Base-by-base conservation (phyloP, 495 filamentous ascomycete species). In the Jackrogersella minutella region DNA sequence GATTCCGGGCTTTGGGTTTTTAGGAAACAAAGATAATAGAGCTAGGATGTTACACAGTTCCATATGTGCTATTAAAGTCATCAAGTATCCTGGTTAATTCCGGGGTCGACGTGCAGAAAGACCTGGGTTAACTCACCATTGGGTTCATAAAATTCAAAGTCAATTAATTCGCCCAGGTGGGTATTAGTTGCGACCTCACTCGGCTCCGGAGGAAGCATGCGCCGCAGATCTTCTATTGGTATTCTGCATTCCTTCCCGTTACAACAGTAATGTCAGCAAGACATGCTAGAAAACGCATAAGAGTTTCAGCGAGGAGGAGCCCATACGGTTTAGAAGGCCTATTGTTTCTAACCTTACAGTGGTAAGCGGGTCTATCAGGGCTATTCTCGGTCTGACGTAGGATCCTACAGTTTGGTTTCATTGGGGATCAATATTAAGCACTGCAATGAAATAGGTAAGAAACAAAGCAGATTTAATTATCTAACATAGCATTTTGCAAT, bases 381-480 rank as follows among this genome's bases (percentile, higher is more conserved):
- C 57, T 56, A 67, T 57, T 61, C 51, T 61, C 19, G 51, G 43
- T 56, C 51, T 43, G 41, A 54, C 49, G 55, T 31, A 64, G 56
- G 51, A 62, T 61, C 43, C n/a, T 56, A 33, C 26, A 44, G 34
- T n/a, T 55, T 26, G 3, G 50, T 60, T 60, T 58, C 49, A 66
- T 44, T 49, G 34, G 40, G 37, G 19, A 34, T 39, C 40, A 43
- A 51, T 60, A 56, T 55, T 55, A 61, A 59, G 54, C 16, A 16
- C n/a, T 22, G 40, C 9, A 28, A 59, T 36, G 49, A 58, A 59
- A 58, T 66, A n/a, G n/a, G n/a, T n/a, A 54, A 49, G 57, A 49
- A 61, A 56, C 47, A 7, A 51, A 46, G 19, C 37, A 46, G 40
- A 43, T 30, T 36, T 21, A 46, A 22, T 39, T n/a, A 64, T 41